phyloP scores from a whole-genome alignment of 768 basidiomycete species.

The Pleurotus tuoliensis region DNA sequence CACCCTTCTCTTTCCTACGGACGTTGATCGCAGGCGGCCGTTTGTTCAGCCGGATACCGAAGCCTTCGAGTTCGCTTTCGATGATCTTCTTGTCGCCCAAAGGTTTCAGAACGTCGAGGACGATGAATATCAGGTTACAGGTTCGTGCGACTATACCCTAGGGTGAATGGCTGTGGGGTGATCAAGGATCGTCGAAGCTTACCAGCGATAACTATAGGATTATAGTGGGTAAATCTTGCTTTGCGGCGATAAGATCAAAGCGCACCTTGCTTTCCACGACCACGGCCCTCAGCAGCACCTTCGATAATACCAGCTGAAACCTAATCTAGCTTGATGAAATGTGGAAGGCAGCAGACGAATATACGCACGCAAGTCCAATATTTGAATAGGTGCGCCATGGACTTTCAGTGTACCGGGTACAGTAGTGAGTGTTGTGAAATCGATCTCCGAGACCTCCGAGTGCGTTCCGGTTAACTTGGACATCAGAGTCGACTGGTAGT shows the following conservation, averaged over 20 bases:
- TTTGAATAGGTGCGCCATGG: slow-evolving; percentile 95
- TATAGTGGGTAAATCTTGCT: not conserved
- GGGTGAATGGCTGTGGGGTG: not conserved
- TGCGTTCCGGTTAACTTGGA: slow-evolving; percentile 95
- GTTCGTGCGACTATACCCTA: slow-evolving; percentile 79
- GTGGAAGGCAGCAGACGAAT: not conserved
- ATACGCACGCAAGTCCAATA: slow-evolving; percentile 80
- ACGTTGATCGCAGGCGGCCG: slow-evolving; percentile 84
- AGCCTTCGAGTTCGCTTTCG: slow-evolving; percentile 93
- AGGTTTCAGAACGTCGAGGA: slow-evolving; percentile 97
- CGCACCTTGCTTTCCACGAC: slow-evolving; percentile 90
- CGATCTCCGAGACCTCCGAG: slow-evolving; percentile 93
- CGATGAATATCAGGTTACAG: slow-evolving; percentile 97
- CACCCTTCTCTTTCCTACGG: slow-evolving; percentile 86
- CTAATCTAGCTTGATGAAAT: slow-evolving; percentile 14
- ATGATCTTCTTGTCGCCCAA: slow-evolving; percentile 91
- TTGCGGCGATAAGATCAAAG: slow-evolving; percentile 9
- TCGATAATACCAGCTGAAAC: slow-evolving; percentile 90
- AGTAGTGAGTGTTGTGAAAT: slow-evolving; percentile 94
- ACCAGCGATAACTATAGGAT: slow-evolving; percentile 69
- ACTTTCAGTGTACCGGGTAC: slow-evolving; percentile 94
- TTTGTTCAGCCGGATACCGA: slow-evolving; percentile 96
- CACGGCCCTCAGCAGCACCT: slow-evolving; percentile 94
- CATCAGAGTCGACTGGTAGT: slow-evolving; percentile 83
- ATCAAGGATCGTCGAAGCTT: slow-evolving; percentile 20